phyloP scores from a whole-genome alignment of 768 basidiomycete species.

The Hemileccinum impolitum region DNA sequence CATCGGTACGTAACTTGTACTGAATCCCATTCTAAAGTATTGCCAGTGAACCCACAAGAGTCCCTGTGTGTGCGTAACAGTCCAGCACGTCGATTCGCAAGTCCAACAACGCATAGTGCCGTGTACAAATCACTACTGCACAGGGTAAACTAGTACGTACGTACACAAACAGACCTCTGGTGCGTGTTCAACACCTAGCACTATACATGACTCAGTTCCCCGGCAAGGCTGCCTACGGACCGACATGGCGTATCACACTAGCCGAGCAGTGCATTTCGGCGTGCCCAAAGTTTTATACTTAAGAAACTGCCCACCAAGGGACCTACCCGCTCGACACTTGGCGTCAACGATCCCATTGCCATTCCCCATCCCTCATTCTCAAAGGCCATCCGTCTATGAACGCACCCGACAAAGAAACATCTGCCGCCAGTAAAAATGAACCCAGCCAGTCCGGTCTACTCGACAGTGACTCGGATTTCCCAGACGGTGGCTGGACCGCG shows the following conservation, averaged over 20 bases:
- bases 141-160: neutral
- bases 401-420: neutral
- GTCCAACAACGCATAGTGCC: no score
- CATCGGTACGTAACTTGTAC: no score
- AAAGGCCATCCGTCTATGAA: slow-evolving; percentile 1
- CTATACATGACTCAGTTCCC: neutral
- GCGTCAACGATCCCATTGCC: neutral
- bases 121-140: no score
- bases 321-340: neutral
- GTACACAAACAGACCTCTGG: neutral
- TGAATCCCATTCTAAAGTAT: no score
- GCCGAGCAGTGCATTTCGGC: slow-evolving; percentile 1
- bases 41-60: no score
- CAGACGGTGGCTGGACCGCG: slow-evolving; percentile 26
- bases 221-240: neutral
- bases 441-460: neutral
- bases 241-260: slow-evolving; percentile 4
- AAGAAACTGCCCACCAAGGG: neutral
- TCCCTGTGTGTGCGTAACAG: no score
- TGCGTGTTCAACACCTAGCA: neutral
- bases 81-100: no score
- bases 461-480: slow-evolving; percentile 3
- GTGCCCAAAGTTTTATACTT: neutral
- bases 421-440: neutral
- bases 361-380: neutral